Percentiles rank a stretch among this genome's conserved stretches.
phyloP scores from a whole-genome alignment of 176 grass and related monocot species.

The Aegilops umbellulata region DNA sequence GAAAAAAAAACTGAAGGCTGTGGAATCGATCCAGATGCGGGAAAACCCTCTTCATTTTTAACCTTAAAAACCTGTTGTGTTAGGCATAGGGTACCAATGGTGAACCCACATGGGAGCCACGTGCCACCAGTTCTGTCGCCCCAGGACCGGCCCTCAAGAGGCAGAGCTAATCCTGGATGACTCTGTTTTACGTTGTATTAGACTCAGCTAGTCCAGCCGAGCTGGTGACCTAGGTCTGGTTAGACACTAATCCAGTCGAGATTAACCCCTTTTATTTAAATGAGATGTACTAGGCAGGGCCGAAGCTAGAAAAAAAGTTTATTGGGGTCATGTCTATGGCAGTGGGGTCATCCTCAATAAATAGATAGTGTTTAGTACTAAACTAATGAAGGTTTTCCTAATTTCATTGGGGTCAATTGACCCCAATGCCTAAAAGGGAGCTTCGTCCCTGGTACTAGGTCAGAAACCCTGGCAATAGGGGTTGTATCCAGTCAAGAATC shows the following conservation, averaged over 20 bases:
- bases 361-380: too few relatives aligned
- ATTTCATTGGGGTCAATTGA: too few relatives aligned
- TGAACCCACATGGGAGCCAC: not conserved
- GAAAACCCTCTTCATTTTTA: not conserved
- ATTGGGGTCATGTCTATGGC: too few relatives aligned
- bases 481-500: slow-evolving; percentile 9
- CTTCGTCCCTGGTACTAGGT: not conserved
- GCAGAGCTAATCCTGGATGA: not conserved
- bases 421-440: too few relatives aligned
- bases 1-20: not conserved
- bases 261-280: not conserved
- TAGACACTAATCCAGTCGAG: not conserved
- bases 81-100: not conserved
- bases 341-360: too few relatives aligned
- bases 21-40: not conserved
- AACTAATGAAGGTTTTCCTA: too few relatives aligned
- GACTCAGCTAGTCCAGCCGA: not conserved
- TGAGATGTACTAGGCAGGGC: not conserved
- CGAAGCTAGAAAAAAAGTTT: too few relatives aligned
- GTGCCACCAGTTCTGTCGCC: not conserved
- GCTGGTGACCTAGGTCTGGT: not conserved
- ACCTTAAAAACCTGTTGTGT: not conserved
- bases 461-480: not conserved
- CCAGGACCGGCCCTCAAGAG: not conserved
- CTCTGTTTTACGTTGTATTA: not conserved